Base-by-base conservation (phyloP, 352 stramenopile genomes). In the Globisporangium polare region DNA sequence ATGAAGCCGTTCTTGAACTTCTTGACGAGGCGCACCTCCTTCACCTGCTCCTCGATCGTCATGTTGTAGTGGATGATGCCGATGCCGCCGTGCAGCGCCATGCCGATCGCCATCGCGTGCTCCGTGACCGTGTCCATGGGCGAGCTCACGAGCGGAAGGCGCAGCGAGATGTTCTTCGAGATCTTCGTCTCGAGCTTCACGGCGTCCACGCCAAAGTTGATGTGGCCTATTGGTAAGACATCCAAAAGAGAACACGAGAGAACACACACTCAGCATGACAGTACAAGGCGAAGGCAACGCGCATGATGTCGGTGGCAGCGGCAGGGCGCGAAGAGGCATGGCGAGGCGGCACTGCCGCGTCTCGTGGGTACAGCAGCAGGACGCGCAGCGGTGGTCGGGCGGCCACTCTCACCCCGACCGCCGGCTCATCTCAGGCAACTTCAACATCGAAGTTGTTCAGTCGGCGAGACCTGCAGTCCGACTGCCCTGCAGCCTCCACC, bases 61-160 rank as follows among this genome's bases (percentile, higher is more conserved):
- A 99, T 98, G 90, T 99, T 99, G 78, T 99, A 99, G 82, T 99
- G 98, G 69, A 99, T 99, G 68, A 99, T 98, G 33, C 98, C 98
- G 63, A 99, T 99, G 37, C 96, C 94, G 43, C 98, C 98, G 78
- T 99, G 96, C 39, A 99, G 82, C 7, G 97, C 98, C 96, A 99
- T 99, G 57, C 90, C 89, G 64, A 99, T 99, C 51, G 98, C 98
- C 97, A 99, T 99, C 51, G 96, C 87, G 72, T 98, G 86, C 81
- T 99, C 98, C 53, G 98, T 99, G 18, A 99, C 98, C 50, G 98
- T 99, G 83, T 99, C 98, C 98, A 99, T 99, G 26, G 97, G 97
- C 58, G 96, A 99, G 18, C 88, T 98, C 29, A 99, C 94, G 31
- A 99, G 93, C 26, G 97, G 97, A 53, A 97, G 63, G 12, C 97